A percentile compares a stretch with the other conserved stretches of the same genome.
Evolutionary conservation across 2,329 filamentous ascomycete genomes (phyloP).

Genomic region (Aspergillus arachidicola): DNA sequence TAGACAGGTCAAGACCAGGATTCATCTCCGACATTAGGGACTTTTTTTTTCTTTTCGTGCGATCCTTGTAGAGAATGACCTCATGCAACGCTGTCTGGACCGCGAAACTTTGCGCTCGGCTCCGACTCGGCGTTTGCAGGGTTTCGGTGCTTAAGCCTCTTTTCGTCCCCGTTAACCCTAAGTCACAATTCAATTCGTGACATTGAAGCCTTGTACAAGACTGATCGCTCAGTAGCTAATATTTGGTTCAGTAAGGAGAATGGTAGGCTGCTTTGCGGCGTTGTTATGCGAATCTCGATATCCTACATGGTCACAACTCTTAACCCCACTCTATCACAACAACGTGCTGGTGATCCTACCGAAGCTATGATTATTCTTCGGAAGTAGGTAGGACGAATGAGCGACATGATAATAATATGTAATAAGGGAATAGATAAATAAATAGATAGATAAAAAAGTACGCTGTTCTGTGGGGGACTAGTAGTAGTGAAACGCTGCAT

Average conservation of each 20-base stretch:
- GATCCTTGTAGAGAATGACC: slow-evolving; percentile 1
- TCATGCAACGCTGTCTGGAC: slow-evolving; percentile 1
- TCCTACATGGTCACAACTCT: not conserved
- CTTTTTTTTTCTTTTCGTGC: not conserved
- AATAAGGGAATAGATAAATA: not conserved
- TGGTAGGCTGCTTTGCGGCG: not conserved
- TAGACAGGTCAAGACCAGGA: not conserved
- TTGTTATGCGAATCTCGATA: not conserved
- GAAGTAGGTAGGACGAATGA: not conserved
- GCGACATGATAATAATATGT: not conserved
- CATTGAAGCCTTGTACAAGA: not conserved
- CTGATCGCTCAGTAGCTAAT: not conserved
- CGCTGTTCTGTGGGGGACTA: not conserved
- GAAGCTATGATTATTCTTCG: not conserved
- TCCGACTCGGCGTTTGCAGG: not conserved
- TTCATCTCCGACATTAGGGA: not conserved
- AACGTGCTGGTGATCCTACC: not conserved
- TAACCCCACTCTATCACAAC: not conserved
- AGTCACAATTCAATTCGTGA: not conserved
- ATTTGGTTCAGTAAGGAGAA: not conserved
- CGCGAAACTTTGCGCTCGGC: not conserved
- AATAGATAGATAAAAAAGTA: not conserved
- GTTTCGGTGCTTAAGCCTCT: not conserved
- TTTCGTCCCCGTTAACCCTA: not conserved
- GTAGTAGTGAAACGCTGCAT: slow-evolving; percentile 1